phyloP scores from a whole-genome alignment of 805 yeast genomes.

The Kodamaea hsintzibuensis region DNA sequence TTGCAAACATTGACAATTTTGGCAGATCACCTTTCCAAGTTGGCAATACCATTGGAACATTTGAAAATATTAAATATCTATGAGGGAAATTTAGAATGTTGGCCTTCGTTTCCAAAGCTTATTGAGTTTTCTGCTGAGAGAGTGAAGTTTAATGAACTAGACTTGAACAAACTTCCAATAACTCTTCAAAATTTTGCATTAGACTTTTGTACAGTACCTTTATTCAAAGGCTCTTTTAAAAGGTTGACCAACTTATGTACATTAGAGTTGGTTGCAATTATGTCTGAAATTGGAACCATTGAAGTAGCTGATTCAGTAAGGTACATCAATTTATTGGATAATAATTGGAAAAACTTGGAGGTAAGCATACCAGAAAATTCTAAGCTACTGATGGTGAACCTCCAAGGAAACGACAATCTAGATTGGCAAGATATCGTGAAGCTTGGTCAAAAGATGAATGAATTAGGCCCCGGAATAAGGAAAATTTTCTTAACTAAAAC shows the following conservation, averaged over 20 bases:
- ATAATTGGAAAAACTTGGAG: not conserved
- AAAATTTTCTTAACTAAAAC: too few relatives aligned
- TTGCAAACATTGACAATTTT: not conserved
- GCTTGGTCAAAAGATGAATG: not conserved
- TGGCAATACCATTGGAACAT: not conserved
- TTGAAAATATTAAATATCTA: too few relatives aligned
- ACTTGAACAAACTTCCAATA: not conserved
- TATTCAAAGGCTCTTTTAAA: not conserved
- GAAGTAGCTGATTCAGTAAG: not conserved
- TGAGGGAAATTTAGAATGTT: not conserved
- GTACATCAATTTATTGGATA: not conserved
- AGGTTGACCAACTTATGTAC: not conserved
- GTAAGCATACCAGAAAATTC: not conserved
- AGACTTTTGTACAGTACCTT: not conserved
- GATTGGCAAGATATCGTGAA: not conserved
- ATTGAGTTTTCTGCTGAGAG: not conserved
- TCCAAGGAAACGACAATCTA: not conserved
- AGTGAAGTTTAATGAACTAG: not conserved
- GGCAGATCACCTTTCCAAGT: not conserved
- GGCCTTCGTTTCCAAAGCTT: not conserved
- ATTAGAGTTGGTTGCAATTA: not conserved
- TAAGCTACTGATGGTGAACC: not conserved
- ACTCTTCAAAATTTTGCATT: not conserved
- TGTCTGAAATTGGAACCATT: not conserved
- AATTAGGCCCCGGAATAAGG: not conserved